phyloP scores from a whole-genome alignment of 495 filamentous ascomycete species.

The Penicillium turbatum region DNA sequence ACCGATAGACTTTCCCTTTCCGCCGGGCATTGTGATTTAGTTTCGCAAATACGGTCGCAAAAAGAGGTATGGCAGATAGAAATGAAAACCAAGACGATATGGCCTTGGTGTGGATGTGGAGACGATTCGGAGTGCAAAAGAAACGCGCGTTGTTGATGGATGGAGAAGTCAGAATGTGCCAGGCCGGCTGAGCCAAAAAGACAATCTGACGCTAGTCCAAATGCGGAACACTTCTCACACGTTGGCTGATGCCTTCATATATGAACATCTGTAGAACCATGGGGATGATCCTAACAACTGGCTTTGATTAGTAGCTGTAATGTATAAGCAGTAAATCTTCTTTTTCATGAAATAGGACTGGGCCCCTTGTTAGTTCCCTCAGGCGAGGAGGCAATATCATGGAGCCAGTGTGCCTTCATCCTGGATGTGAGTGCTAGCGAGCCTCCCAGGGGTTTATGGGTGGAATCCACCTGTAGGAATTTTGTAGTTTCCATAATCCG shows the following conservation, averaged over 20 bases:
- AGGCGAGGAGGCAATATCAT: not conserved
- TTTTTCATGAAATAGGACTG: not conserved
- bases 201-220: slow-evolving; percentile 38
- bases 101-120: slow-evolving; percentile 33
- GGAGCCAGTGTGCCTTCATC: not conserved
- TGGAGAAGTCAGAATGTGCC: slow-evolving; percentile 48
- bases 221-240: slow-evolving; percentile 21
- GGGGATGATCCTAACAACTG: not conserved
- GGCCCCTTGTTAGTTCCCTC: not conserved
- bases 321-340: not conserved
- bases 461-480: not conserved
- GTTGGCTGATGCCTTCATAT: not conserved
- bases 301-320: not conserved
- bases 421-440: not conserved
- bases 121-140: slow-evolving; percentile 30
- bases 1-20: slow-evolving; percentile 91
- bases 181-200: slow-evolving; percentile 42
- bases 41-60: slow-evolving; percentile 24
- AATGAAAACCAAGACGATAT: slow-evolving; percentile 18
- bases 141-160: slow-evolving; percentile 50
- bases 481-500: not conserved
- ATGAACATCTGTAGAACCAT: not conserved
- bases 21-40: slow-evolving; percentile 64
- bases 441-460: not conserved
- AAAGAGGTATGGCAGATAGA: slow-evolving; percentile 24